These are phyloP conservation scores for Pezicula radicicola DNA, from an alignment of 2,329 filamentous ascomycete species.

Conservation along the genomic window DNA sequence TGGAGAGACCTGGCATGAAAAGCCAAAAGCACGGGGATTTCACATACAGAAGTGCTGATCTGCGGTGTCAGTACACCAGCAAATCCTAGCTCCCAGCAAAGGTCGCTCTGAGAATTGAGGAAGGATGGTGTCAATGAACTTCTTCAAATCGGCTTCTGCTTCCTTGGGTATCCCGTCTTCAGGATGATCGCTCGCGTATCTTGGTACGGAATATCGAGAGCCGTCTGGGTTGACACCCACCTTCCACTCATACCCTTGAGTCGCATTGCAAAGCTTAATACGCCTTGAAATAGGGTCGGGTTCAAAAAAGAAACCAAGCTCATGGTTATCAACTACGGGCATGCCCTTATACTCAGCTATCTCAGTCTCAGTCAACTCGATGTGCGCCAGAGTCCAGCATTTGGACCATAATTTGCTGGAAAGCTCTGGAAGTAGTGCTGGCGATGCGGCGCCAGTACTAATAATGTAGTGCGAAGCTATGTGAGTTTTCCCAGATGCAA, in stretches of 20 bases:
- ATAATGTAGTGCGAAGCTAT: conserved; percentile 36
- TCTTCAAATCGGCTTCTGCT: conserved; percentile 42
- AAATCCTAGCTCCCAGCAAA: conserved; percentile 43
- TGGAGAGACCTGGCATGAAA: too few species aligned
- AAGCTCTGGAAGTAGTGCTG: conserved; percentile 38
- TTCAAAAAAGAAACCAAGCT: conserved; percentile 52
- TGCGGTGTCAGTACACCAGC: conserved; percentile 50
- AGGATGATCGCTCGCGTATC: conserved; percentile 19
- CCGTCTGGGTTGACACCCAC: conserved; percentile 14
- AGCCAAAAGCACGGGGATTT: too few species aligned
- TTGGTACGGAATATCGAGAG: conserved; percentile 37
- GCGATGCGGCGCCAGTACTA: conserved; percentile 40
- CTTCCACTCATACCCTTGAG: conserved; percentile 42
- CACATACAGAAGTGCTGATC: conserved; percentile 24
- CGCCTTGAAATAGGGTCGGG: conserved; percentile 45
- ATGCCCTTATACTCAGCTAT: conserved; percentile 42
- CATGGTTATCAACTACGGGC: conserved; percentile 46
- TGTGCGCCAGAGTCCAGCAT: conserved; percentile 49
- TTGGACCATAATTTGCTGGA: conserved; percentile 37
- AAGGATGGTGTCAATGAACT: conserved; percentile 41
- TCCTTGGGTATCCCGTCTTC: conserved; percentile 40
- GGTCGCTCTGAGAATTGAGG: conserved; percentile 44
- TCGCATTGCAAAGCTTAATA: conserved; percentile 43
- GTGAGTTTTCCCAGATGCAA: conserved; percentile 30
- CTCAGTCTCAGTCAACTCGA: conserved; percentile 45